Evolutionary conservation across 805 yeast species (phyloP).

Genomic region (Sugiyamaella chiloensis): DNA sequence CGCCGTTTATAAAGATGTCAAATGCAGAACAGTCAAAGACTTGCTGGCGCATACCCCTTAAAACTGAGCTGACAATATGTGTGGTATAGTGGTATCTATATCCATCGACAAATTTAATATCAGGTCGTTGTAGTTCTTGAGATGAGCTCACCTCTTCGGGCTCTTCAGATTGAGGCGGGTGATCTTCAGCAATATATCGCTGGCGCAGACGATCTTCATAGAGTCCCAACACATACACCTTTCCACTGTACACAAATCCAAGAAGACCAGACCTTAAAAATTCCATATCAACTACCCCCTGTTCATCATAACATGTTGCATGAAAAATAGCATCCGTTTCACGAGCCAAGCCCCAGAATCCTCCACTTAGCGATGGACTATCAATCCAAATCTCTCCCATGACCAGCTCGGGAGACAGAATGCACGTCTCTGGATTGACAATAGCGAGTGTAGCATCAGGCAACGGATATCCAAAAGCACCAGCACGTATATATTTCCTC

Average conservation of each 20-base stretch:
- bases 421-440: constrained; percentile 87
- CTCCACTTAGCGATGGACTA: constrained; percentile 85
- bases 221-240: constrained; percentile 80
- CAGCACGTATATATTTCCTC: constrained; percentile 62
- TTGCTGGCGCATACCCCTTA: constrained; percentile 65
- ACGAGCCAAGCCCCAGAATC: constrained; percentile 69
- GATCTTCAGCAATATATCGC: constrained; percentile 29
- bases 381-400: constrained; percentile 99
- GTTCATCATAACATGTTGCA: constrained; percentile 72
- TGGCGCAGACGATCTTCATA: constrained; percentile 91
- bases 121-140: constrained; percentile 2
- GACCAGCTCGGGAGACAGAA: constrained; percentile 67
- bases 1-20: constrained; percentile 74
- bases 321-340: constrained; percentile 76
- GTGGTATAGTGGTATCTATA: constrained; percentile 76
- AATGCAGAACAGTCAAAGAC: constrained; percentile 90
- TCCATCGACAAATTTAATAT: constrained; percentile 7
- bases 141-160: constrained; percentile 18
- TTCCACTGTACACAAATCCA: constrained; percentile 86
- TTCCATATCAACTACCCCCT: constrained; percentile 67
- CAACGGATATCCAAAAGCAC: constrained; percentile 90
- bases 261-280: constrained; percentile 87
- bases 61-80: constrained; percentile 81
- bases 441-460: constrained; percentile 93
- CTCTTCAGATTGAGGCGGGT: constrained; percentile 49